phyloP scores from a whole-genome alignment of 176 grass and related monocot genomes.

The Cenchrus americanus region DNA sequence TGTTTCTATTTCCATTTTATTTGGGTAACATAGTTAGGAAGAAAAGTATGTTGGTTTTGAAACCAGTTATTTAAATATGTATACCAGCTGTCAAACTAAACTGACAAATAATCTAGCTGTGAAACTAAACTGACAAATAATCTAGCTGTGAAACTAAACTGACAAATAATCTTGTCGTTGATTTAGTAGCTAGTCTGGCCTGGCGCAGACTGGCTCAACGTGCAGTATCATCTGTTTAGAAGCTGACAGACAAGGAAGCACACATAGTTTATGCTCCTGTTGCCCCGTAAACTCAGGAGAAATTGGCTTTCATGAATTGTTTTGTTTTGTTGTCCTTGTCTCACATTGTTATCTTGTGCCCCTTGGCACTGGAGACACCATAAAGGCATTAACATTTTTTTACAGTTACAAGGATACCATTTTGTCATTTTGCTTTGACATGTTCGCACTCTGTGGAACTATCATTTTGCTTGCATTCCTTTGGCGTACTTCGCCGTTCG shows the following conservation, averaged over 20 bases:
- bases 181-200: conserved; percentile 28
- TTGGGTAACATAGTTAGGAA: conserved; percentile 1
- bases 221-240: not conserved
- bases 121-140: not conserved
- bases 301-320: conserved; percentile 37
- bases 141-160: not conserved
- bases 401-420: not conserved
- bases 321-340: conserved; percentile 23
- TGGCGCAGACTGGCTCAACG: conserved; percentile 30
- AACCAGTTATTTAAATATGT: conserved; percentile 22
- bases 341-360: conserved; percentile 28
- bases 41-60: conserved; percentile 3
- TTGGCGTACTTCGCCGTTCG: not conserved
- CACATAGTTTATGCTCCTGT: not conserved
- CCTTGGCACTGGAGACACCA: not conserved
- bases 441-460: not conserved
- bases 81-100: not conserved
- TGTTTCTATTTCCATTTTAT: not conserved
- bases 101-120: conserved; percentile 8
- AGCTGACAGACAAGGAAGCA: not conserved
- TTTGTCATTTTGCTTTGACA: conserved; percentile 4
- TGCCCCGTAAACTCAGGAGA: conserved; percentile 21
- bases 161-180: conserved; percentile 17
- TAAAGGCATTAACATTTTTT: not conserved
- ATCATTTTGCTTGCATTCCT: conserved; percentile 14